Evolutionary conservation across 1,139 yeast species (phyloP).

Genomic region (Saccharomyces hybrid): DNA sequence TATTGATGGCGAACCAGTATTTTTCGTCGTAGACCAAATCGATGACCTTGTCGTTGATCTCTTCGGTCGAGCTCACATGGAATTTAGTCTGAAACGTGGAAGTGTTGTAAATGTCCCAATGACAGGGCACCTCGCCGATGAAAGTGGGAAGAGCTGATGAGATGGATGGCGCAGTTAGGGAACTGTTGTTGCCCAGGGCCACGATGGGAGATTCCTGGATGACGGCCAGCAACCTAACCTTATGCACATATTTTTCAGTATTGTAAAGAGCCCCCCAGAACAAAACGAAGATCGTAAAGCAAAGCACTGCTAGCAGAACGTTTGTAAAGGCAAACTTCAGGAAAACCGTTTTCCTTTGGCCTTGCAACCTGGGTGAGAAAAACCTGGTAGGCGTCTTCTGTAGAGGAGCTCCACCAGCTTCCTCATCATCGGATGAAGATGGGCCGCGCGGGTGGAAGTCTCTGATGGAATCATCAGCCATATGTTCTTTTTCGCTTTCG

Average conservation of each 20-base stretch:
- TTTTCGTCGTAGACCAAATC: constrained; percentile 41
- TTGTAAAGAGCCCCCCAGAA: constrained; percentile 12
- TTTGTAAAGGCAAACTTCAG: constrained; percentile 7
- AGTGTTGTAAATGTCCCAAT: constrained; percentile 28
- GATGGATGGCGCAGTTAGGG: constrained; percentile 6
- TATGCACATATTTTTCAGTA: constrained; percentile 8
- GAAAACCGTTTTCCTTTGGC: constrained; percentile 3
- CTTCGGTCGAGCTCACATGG: constrained; percentile 34
- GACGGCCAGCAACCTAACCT: constrained; percentile 11
- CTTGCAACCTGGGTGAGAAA: constrained; percentile 6
- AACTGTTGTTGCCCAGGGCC: not conserved
- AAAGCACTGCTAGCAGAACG: constrained; percentile 5
- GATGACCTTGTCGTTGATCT: constrained; percentile 34
- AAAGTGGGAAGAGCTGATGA: constrained; percentile 13
- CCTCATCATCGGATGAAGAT: too few relatives aligned
- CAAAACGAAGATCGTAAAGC: constrained; percentile 9
- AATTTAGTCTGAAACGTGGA: constrained; percentile 15
- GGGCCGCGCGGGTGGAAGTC: too few relatives aligned
- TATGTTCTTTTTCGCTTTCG: too few relatives aligned
- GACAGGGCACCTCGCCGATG: constrained; percentile 14
- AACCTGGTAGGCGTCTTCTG: not conserved
- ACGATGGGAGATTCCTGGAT: constrained; percentile 10
- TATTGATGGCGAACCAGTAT: constrained; percentile 49
- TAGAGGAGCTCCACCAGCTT: too few relatives aligned
- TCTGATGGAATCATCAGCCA: too few relatives aligned